A percentile compares a stretch with the other conserved stretches of the same genome.
phyloP scores from a whole-genome alignment of 257 asterid genomes.

The Solanum bulbocastanum region DNA sequence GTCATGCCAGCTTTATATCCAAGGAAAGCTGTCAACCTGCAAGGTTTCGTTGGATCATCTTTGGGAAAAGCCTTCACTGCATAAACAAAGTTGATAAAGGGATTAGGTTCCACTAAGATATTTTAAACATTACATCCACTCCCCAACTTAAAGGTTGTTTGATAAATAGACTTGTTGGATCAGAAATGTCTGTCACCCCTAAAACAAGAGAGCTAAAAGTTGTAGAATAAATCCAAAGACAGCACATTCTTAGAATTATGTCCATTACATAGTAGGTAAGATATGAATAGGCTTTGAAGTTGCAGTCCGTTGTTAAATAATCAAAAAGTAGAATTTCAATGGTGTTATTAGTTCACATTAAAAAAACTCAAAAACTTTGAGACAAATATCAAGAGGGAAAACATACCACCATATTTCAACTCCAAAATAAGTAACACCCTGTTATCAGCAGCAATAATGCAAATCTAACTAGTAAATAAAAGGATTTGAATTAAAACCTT shows the following conservation, averaged over 20 bases:
- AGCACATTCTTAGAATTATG: not conserved
- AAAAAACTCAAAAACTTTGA: not conserved
- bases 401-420: not conserved
- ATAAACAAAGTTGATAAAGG: not conserved
- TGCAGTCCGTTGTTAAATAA: not conserved
- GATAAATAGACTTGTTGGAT: not conserved
- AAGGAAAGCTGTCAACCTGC: constrained; percentile 66
- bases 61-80: constrained; percentile 84
- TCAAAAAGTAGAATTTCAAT: not conserved
- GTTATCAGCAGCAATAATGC: not conserved
- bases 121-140: not conserved
- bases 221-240: not conserved
- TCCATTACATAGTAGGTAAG: no score
- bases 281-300: not conserved
- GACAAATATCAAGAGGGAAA: not conserved
- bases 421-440: not conserved
- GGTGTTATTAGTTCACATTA: no score
- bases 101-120: not conserved
- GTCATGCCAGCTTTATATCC: constrained; percentile 94
- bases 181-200: not conserved
- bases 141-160: not conserved
- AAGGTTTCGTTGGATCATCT: constrained; percentile 51
- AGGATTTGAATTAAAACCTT: constrained; percentile 29
- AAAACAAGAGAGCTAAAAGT: not conserved
- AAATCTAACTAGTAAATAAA: not conserved